A percentile compares a stretch with the other conserved stretches of the same genome.
Conservation (phyloP, 1,284 basidiomycete species). For the Ustilago xerochloae region DNA sequence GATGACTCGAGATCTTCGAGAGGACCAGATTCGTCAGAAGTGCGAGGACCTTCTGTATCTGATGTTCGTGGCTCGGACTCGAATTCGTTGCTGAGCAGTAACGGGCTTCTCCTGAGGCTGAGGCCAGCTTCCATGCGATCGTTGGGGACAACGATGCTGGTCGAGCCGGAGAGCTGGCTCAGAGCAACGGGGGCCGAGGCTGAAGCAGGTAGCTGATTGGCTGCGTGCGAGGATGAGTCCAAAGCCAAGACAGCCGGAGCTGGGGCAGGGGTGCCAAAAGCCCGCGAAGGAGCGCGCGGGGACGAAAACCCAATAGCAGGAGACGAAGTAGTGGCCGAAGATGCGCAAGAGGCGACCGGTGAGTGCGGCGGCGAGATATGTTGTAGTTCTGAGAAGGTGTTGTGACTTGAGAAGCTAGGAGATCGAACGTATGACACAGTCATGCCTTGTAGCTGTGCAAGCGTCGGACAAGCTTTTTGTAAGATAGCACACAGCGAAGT, state of each 20-base stretch:
- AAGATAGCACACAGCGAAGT: background rate
- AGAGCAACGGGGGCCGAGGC: constrained; percentile 9
- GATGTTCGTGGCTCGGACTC: background rate
- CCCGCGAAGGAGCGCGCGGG: constrained; percentile 20
- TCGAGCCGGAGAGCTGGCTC: constrained; percentile 1
- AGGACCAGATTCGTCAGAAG: background rate
- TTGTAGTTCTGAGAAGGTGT: constrained; percentile 11
- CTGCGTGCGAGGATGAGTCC: constrained; percentile 1
- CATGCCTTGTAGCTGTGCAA: constrained; percentile 20
- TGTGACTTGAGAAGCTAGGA: constrained; percentile 36
- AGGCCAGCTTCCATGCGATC: constrained; percentile 50
- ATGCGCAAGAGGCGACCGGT: constrained; percentile 17
- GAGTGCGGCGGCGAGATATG: constrained; percentile 24
- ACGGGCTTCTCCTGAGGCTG: constrained; percentile 32
- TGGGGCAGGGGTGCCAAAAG: constrained; percentile 15
- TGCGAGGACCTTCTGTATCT: background rate
- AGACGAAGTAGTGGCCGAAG: constrained; percentile 12
- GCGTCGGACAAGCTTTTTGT: background rate
- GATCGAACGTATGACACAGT: constrained; percentile 44
- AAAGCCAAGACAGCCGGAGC: constrained; percentile 26
- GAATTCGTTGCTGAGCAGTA: constrained; percentile 14
- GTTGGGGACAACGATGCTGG: constrained; percentile 38
- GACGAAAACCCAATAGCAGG: constrained; percentile 12
- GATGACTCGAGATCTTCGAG: constrained; percentile 8
- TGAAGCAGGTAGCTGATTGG: background rate